Conservation (phyloP, 2,329 filamentous ascomycete genomes). For the Colletotrichum sp. region DNA sequence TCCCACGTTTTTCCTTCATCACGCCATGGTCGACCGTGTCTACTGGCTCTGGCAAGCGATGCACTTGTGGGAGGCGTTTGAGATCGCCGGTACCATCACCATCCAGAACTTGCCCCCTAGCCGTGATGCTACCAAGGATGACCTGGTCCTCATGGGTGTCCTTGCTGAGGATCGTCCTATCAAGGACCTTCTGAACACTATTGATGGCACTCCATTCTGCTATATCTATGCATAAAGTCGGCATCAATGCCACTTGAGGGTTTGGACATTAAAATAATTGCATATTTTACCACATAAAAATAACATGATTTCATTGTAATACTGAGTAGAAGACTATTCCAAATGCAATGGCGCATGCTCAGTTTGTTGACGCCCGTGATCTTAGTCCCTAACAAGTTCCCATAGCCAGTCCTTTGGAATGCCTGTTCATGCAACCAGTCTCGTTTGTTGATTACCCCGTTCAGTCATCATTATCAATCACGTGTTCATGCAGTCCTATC, state of each 20-base stretch:
- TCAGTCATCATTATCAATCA: not conserved
- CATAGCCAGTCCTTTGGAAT: not conserved
- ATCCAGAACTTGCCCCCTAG: constrained; percentile 26
- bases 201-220: constrained; percentile 36
- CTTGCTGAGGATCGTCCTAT: constrained; percentile 30
- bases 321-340: not conserved
- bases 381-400: not conserved
- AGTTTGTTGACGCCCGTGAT: not conserved
- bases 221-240: constrained; percentile 29
- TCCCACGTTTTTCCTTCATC: constrained; percentile 29
- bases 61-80: constrained; percentile 16
- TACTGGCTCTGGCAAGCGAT: constrained; percentile 33
- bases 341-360: not conserved
- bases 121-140: constrained; percentile 25
- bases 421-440: not conserved
- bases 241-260: not conserved
- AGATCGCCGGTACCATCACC: constrained; percentile 26
- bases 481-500: not conserved
- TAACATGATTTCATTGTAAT: not conserved
- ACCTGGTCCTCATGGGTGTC: constrained; percentile 30
- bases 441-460: not conserved
- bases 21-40: constrained; percentile 28
- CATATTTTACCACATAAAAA: accelerated
- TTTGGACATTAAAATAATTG: accelerated
- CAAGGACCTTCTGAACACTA: constrained; percentile 34